Conservation (phyloP, 208 protist genomes). For the Leishmania major region DNA sequence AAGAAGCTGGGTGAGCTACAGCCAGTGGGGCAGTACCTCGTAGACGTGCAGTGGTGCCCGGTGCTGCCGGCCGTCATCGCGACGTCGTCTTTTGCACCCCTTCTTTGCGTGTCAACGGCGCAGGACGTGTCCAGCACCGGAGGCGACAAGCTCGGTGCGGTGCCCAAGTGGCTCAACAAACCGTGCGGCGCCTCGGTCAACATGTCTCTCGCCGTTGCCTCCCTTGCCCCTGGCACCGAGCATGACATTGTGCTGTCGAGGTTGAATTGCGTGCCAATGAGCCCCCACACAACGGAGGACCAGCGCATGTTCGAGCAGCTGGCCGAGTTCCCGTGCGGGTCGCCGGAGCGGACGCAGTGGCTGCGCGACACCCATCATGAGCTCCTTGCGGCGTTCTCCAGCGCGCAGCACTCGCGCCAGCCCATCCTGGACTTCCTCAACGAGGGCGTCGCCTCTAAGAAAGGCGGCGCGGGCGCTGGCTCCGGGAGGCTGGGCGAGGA, state of each 20-base stretch:
- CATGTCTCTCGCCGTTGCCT: slow-evolving; percentile 56
- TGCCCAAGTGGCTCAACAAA: slow-evolving; percentile 61
- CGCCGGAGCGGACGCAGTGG: slow-evolving; percentile 65
- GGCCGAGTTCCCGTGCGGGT: slow-evolving; percentile 30
- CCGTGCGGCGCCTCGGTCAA: slow-evolving; percentile 75
- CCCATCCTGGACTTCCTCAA: slow-evolving; percentile 73
- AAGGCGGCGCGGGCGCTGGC: slow-evolving; percentile 7
- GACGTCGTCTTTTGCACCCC: slow-evolving; percentile 87
- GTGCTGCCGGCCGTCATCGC: slow-evolving; percentile 86
- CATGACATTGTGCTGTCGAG: slow-evolving; percentile 37
- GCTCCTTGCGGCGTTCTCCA: slow-evolving; percentile 67
- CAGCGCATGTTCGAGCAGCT: slow-evolving; percentile 32
- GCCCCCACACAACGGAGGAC: slow-evolving; percentile 37
- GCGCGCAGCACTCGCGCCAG: slow-evolving; percentile 51
- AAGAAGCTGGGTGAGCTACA: slow-evolving; percentile 68
- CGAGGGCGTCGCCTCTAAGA: slow-evolving; percentile 7
- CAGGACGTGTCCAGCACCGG: slow-evolving; percentile 33
- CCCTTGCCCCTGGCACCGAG: slow-evolving; percentile 35
- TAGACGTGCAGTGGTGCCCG: slow-evolving; percentile 96
- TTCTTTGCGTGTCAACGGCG: slow-evolving; percentile 74
- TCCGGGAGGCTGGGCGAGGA: slow-evolving; percentile 29
- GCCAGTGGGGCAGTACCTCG: slow-evolving; percentile 85
- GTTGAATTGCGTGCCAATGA: slow-evolving; percentile 26
- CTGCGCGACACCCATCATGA: slow-evolving; percentile 45
- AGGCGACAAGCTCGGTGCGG: slow-evolving; percentile 24